Evolutionary conservation across 208 protist species (phyloP), one percentile per base, ranked within the genome.

Genomic region (Trypanosomatidae sp.): DNA sequence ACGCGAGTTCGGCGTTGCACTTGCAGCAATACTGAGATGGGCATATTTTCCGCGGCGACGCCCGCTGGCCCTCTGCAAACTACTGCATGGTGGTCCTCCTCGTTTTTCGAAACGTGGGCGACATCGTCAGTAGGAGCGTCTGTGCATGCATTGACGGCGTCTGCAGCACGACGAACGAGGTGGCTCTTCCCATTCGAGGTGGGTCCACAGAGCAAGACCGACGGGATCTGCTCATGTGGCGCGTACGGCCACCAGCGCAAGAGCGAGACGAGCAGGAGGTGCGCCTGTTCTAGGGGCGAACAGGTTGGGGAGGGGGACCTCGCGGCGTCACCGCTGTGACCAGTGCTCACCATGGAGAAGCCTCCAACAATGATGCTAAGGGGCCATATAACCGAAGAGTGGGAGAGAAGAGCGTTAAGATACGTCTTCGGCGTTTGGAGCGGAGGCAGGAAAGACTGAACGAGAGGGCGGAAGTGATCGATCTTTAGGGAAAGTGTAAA

Each of bases 101-200:
- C 44, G 22, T n/a, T 41, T n/a, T 68, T 28, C n/a, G 46, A 50
- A 41, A n/a, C 10, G n/a, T 2, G 5, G 44, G 12, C 2, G 1
- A 25, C 25, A 1, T 33, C 44, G 7, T 8, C 44, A 6, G 0
- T 9, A 10, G 64, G 2, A 15, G 43, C 13, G 19, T 68, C 64
- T 41, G 25, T 39, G 60, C 39, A 30, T 28, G 64, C 64, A 39
- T 49, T 53, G 7, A 6, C 64, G 39, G 41, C 64, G 44, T 49
- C 65, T 39, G 49, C 66, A 55, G 47, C 69, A 49, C 60, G 19
- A 3, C 69, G 68, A 10, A 91, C 68, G 2, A 90, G 79, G 69
- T 89, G 71, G 25, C 84, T 91, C 66, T 95, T 95, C 43, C 90
- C 90, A 55, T 88, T 93, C 0, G 81, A 78, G 10, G 86, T 74